Conservation (phyloP, 2,329 filamentous ascomycete genomes). For the Colletotrichum sp. region DNA sequence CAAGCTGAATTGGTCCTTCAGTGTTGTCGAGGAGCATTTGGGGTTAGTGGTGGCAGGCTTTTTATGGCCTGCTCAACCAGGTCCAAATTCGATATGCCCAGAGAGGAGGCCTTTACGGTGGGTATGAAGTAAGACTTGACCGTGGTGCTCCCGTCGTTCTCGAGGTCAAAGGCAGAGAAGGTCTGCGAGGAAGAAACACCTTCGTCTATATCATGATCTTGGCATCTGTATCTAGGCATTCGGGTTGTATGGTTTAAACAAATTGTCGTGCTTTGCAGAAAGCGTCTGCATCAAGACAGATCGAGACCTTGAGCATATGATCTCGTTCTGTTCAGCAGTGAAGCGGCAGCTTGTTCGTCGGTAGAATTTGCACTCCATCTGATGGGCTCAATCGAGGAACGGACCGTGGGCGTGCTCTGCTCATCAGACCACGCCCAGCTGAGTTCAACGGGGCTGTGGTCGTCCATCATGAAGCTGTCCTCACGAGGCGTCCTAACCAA, state of each 20-base stretch:
- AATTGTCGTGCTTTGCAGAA: background rate
- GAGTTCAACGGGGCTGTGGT: slow-evolving; percentile 38
- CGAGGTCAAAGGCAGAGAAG: slow-evolving; percentile 30
- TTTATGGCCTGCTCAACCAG: background rate
- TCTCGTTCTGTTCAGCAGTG: background rate
- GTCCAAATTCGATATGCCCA: slow-evolving; percentile 5
- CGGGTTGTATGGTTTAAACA: background rate
- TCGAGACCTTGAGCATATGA: slow-evolving; percentile 16
- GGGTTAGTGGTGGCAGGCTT: background rate
- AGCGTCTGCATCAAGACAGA: slow-evolving; percentile 22
- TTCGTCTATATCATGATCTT: background rate
- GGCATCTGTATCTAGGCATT: background rate
- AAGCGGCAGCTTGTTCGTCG: background rate
- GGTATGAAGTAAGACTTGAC: slow-evolving; percentile 31
- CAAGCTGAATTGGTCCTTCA: background rate
- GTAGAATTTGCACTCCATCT: slow-evolving; percentile 24
- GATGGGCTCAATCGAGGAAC: slow-evolving; percentile 37
- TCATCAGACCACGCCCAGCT: slow-evolving; percentile 38
- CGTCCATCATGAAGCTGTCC: slow-evolving; percentile 46
- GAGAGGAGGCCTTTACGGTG: background rate
- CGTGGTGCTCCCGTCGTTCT: background rate
- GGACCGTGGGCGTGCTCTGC: slow-evolving; percentile 25
- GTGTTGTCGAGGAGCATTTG: background rate
- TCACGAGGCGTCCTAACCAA: slow-evolving; percentile 18
- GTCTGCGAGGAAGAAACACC: background rate